These are phyloP conservation scores for Aspergillus sparsus DNA, from an alignment of 495 filamentous ascomycete genomes.

Conservation along the genomic window DNA sequence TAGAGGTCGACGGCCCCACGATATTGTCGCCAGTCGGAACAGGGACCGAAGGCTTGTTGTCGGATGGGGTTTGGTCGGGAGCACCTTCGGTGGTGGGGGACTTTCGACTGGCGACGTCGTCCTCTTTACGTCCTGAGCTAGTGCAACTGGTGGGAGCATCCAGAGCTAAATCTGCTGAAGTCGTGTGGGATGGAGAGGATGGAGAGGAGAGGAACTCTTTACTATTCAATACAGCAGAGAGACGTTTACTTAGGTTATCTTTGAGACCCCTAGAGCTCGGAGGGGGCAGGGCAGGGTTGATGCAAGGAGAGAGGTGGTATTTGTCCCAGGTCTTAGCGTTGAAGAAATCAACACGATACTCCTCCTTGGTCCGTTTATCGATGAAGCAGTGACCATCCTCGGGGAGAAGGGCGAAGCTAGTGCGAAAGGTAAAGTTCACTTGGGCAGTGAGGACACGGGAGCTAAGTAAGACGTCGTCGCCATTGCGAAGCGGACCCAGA, in stretches of 20 bases:
- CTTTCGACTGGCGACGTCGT: conserved; percentile 33
- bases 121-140: neutral
- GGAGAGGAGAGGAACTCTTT: conserved; percentile 21
- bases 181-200: conserved; percentile 1
- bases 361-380: conserved; percentile 76
- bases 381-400: conserved; percentile 89
- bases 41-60: conserved; percentile 9
- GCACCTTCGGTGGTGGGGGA: conserved; percentile 22
- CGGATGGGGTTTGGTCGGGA: neutral
- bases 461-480: conserved; percentile 86
- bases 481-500: conserved; percentile 84
- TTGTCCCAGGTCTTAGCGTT: conserved; percentile 76
- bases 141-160: neutral
- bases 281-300: conserved; percentile 60
- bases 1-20: conserved; percentile 11
- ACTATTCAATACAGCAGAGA: conserved; percentile 35
- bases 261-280: conserved; percentile 39
- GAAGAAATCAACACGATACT: conserved; percentile 86
- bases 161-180: neutral
- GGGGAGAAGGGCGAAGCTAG: conserved; percentile 80
- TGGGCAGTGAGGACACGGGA: conserved; percentile 90
- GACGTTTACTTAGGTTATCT: conserved; percentile 48
- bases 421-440: conserved; percentile 91
- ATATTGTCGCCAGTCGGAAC: neutral
- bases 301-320: conserved; percentile 75